A percentile compares a stretch with the other conserved stretches of the same genome.
phyloP scores from a whole-genome alignment of 805 yeast species.

The Blastobotrys mokoenaii region DNA sequence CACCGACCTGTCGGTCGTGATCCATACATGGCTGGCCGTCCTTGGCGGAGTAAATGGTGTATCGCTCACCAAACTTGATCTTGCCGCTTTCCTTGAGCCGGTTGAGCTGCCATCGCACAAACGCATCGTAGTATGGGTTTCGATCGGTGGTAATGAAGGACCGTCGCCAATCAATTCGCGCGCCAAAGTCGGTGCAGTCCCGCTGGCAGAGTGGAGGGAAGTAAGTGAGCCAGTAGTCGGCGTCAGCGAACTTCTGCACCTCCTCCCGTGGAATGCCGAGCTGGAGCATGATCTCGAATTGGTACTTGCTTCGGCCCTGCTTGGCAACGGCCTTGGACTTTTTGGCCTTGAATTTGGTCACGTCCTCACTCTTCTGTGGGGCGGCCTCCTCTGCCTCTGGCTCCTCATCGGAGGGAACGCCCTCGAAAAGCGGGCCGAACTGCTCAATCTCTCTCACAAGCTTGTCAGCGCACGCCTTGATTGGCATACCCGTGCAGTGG shows the following conservation, averaged over 20 bases:
- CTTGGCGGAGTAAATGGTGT: slow-evolving; percentile 93
- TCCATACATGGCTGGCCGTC: slow-evolving; percentile 99
- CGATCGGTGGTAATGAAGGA: slow-evolving; percentile 90
- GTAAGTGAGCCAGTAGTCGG: slow-evolving; percentile 80
- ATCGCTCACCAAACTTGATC: slow-evolving; percentile 96
- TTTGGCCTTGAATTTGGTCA: slow-evolving; percentile 84
- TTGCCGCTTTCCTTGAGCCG: slow-evolving; percentile 75
- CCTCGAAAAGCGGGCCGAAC: slow-evolving; percentile 72
- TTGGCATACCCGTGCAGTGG: slow-evolving; percentile 99
- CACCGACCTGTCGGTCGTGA: slow-evolving; percentile 95
- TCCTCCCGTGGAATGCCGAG: slow-evolving; percentile 81
- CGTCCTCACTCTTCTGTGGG: slow-evolving; percentile 48
- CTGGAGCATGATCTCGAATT: slow-evolving; percentile 93
- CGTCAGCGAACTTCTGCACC: slow-evolving; percentile 80
- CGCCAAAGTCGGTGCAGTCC: slow-evolving; percentile 77
- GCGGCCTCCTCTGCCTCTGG: slow-evolving; percentile 19
- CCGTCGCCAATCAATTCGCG: slow-evolving; percentile 97
- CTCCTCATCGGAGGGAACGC: slow-evolving; percentile 49
- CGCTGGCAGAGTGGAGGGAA: slow-evolving; percentile 86
- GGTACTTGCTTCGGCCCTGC: slow-evolving; percentile 88
- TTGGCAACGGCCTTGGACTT: slow-evolving; percentile 92
- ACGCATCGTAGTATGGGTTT: slow-evolving; percentile 91
- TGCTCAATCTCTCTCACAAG: slow-evolving; percentile 83
- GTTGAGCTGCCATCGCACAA: slow-evolving; percentile 94
- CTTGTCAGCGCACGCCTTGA: slow-evolving; percentile 89